These are phyloP conservation scores for Helicocarpus griseus DNA, from an alignment of 2,329 filamentous ascomycete genomes.

Conservation along the genomic window DNA sequence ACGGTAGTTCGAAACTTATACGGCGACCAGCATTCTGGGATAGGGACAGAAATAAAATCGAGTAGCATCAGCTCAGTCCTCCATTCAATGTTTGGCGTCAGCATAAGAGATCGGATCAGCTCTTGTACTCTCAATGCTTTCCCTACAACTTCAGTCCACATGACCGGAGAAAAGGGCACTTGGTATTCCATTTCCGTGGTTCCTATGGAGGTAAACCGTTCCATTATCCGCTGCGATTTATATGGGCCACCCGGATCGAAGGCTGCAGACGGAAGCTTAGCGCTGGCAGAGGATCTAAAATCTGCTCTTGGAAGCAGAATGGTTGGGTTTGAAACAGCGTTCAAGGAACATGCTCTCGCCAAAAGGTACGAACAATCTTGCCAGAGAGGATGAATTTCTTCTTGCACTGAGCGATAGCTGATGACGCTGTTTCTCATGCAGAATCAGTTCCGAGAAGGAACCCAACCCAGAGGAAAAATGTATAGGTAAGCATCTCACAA, in stretches of 20 bases:
- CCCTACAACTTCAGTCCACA: conserved; percentile 18
- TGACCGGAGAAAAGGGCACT: conserved; percentile 11
- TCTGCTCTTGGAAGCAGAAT: neutral
- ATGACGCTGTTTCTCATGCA: neutral
- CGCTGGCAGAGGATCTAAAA: neutral
- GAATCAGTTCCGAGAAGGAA: neutral
- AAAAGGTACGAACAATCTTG: neutral
- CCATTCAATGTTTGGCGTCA: neutral
- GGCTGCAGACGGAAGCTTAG: neutral
- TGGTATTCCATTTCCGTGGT: conserved; percentile 20
- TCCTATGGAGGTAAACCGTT: conserved; percentile 18
- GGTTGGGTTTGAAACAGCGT: neutral
- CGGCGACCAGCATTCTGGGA: neutral
- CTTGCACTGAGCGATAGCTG: neutral
- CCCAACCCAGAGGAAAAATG: neutral
- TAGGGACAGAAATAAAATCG: neutral
- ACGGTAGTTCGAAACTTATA: neutral
- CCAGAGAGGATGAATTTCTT: neutral
- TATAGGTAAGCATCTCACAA: neutral
- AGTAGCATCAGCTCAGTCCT: neutral
- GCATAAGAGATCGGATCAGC: neutral
- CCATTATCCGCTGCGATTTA: conserved; percentile 24
- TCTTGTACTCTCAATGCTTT: conserved; percentile 11
- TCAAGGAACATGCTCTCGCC: neutral
- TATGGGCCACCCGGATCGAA: conserved; percentile 10